These are phyloP conservation scores for Mortierella sp. DNA, from an alignment of 371 early-diverging fungal genomes.

Conservation along the genomic window DNA sequence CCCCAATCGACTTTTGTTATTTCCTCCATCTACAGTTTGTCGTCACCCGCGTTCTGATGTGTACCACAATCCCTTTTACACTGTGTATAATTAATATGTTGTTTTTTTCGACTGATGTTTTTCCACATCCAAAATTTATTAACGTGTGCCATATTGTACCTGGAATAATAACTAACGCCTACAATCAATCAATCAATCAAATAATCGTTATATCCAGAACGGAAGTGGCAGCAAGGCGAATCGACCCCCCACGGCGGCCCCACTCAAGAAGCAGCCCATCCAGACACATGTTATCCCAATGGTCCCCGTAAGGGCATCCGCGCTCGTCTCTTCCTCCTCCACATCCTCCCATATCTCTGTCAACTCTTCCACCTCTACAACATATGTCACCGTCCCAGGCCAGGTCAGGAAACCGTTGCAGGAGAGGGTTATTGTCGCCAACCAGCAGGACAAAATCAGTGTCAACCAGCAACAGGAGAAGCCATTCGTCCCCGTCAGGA, in stretches of 20 bases:
- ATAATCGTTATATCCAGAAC: not conserved
- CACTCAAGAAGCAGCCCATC: conserved; percentile 1
- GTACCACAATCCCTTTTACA: not conserved
- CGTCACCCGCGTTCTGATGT: too few relatives aligned
- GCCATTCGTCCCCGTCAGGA: not conserved
- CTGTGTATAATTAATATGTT: not conserved
- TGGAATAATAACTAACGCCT: too few relatives aligned
- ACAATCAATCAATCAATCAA: not conserved
- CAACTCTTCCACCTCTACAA: not conserved
- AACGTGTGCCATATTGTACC: conserved; percentile 7
- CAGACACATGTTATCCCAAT: not conserved
- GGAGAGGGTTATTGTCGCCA: conserved; percentile 1
- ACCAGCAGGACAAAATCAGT: conserved; percentile 2
- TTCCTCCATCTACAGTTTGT: not conserved
- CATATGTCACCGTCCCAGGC: not conserved
- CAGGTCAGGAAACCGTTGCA: conserved; percentile 5
- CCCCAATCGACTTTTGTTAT: not conserved
- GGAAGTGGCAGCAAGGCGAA: not conserved
- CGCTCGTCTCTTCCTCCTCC: not conserved
- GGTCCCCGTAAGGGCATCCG: conserved; percentile 6
- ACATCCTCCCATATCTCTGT: not conserved
- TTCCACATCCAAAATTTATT: conserved; percentile 11
- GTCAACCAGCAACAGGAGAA: not conserved
- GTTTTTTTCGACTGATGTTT: not conserved
- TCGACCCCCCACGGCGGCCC: not conserved